These are phyloP conservation scores for Phytophthora brassicae DNA, from an alignment of 352 stramenopile species.

Conservation along the genomic window DNA sequence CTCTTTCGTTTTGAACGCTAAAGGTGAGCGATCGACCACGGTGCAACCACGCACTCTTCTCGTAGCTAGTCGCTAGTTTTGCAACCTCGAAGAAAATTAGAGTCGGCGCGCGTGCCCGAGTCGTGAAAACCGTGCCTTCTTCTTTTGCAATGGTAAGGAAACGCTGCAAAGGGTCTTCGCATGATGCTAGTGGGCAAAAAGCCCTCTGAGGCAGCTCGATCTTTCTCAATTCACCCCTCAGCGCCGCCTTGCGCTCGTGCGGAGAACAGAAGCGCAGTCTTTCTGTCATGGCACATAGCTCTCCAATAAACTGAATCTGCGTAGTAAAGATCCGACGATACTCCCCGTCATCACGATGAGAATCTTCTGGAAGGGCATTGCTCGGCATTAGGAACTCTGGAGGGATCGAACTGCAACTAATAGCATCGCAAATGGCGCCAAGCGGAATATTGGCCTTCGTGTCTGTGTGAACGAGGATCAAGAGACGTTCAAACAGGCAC, in stretches of 20 bases:
- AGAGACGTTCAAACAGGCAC: slow-evolving; percentile 62
- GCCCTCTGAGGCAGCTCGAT: slow-evolving; percentile 57
- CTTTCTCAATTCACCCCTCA: slow-evolving; percentile 61
- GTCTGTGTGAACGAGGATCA: slow-evolving; percentile 48
- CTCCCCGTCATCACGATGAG: slow-evolving; percentile 25
- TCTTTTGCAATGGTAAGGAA: slow-evolving; percentile 63
- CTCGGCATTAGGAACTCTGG: slow-evolving; percentile 44
- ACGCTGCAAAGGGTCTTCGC: slow-evolving; percentile 58
- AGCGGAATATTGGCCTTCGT: slow-evolving; percentile 39
- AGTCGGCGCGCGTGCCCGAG: slow-evolving; percentile 77
- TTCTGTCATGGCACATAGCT: slow-evolving; percentile 80
- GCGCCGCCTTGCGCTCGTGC: slow-evolving; percentile 57
- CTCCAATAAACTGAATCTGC: slow-evolving; percentile 70
- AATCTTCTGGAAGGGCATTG: slow-evolving; percentile 37
- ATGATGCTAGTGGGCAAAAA: slow-evolving; percentile 73
- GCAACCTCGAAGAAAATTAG: slow-evolving; percentile 87
- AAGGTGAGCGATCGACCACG: slow-evolving; percentile 44
- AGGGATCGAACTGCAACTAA: slow-evolving; percentile 49
- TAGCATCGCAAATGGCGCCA: slow-evolving; percentile 61
- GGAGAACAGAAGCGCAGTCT: slow-evolving; percentile 57
- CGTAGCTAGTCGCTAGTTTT: slow-evolving; percentile 34
- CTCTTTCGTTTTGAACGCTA: slow-evolving; percentile 32
- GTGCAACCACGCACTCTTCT: slow-evolving; percentile 61
- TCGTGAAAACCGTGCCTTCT: slow-evolving; percentile 88
- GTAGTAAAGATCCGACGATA: slow-evolving; percentile 59